phyloP scores from a whole-genome alignment of 345 rosid species.

The Lepidium sativum region DNA sequence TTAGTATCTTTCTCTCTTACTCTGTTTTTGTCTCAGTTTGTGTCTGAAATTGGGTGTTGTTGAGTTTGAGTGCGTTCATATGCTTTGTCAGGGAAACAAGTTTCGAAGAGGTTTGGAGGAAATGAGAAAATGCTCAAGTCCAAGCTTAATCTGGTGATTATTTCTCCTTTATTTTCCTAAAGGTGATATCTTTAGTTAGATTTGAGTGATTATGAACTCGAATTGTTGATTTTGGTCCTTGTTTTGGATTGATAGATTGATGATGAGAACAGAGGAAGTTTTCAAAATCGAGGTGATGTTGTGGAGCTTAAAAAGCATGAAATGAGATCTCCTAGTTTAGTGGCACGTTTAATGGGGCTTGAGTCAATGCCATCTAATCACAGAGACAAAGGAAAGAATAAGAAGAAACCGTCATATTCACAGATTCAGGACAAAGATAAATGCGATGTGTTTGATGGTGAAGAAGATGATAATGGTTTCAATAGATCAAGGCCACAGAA shows the following conservation, averaged over 20 bases:
- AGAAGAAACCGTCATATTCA: conserved; percentile 13
- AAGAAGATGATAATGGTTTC: conserved; percentile 10
- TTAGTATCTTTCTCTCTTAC: conserved; percentile 3
- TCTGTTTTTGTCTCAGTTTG: background rate
- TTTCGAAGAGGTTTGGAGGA: conserved; percentile 54
- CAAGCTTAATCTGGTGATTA: conserved; percentile 54
- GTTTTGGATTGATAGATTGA: conserved; percentile 46
- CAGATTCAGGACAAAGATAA: conserved; percentile 26
- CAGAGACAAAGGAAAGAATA: conserved; percentile 49
- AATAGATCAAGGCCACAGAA: conserved; percentile 68
- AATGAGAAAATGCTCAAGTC: conserved; percentile 87
- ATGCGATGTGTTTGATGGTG: conserved; percentile 14
- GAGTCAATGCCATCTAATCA: conserved; percentile 63
- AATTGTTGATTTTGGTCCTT: background rate
- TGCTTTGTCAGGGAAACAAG: conserved; percentile 41
- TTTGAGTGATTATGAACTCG: background rate
- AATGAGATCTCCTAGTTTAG: conserved; percentile 67
- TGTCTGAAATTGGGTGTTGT: background rate
- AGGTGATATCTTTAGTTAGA: background rate
- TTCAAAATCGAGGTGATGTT: conserved; percentile 37
- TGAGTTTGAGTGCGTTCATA: background rate
- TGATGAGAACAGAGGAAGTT: conserved; percentile 71
- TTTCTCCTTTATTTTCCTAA: background rate
- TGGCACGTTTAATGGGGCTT: conserved; percentile 96
- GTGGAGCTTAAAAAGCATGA: conserved; percentile 44